phyloP scores from a whole-genome alignment of 1,284 basidiomycete genomes.

The Naganishia sp. region DNA sequence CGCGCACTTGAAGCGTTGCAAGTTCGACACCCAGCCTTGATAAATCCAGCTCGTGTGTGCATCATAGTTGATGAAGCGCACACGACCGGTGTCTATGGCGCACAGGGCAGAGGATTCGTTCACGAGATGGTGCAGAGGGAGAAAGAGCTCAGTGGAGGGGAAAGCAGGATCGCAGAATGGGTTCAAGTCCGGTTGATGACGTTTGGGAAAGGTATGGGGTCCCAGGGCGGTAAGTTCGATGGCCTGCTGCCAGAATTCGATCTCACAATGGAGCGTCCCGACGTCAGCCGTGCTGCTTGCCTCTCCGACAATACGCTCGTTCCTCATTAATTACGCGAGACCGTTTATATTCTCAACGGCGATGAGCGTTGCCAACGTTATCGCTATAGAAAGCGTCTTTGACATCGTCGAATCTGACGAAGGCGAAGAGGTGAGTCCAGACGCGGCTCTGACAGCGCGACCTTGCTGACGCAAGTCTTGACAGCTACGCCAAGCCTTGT shows the following conservation, averaged over 20 bases:
- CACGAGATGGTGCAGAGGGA: constrained; percentile 38
- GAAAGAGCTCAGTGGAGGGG: constrained; percentile 55
- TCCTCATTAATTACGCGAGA: constrained; percentile 89
- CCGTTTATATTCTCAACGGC: constrained; percentile 88
- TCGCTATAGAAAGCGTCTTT: constrained; percentile 74
- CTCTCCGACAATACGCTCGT: constrained; percentile 70
- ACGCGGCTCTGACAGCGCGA: constrained; percentile 39
- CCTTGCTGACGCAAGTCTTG: constrained; percentile 2
- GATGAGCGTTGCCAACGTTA: constrained; percentile 70
- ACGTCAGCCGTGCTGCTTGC: constrained; percentile 73
- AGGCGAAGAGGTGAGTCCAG: constrained; percentile 59
- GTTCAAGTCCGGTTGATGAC: constrained; percentile 60
- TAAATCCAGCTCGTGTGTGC: constrained; percentile 51
- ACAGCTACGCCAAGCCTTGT: constrained; percentile 39
- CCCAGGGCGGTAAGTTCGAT: constrained; percentile 69
- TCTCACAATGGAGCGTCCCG: neutral
- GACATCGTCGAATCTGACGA: constrained; percentile 71
- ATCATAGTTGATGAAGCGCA: constrained; percentile 79
- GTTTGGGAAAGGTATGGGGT: constrained; percentile 70
- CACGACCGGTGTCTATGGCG: constrained; percentile 73
- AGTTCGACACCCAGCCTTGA: constrained; percentile 52
- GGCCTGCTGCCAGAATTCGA: neutral
- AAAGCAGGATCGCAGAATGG: constrained; percentile 38
- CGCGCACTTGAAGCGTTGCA: constrained; percentile 56
- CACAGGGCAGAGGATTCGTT: constrained; percentile 63